phyloP scores from a whole-genome alignment of 2,329 filamentous ascomycete species.

The Alternaria conjuncta region DNA sequence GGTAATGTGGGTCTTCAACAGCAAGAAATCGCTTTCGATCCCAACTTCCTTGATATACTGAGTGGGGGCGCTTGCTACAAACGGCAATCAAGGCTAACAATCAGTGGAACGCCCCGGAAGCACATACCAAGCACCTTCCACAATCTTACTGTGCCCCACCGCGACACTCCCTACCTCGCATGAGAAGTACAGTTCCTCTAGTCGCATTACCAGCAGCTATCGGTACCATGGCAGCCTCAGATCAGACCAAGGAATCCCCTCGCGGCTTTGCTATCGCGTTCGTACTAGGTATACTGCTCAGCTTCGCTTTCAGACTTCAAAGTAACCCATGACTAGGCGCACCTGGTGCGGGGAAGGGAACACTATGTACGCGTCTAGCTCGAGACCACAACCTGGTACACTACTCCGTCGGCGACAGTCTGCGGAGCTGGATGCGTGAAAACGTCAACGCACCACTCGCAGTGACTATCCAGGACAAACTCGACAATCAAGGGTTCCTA shows the following conservation, averaged over 20 bases:
- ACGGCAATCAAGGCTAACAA: background rate
- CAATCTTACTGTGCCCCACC: background rate
- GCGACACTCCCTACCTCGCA: background rate
- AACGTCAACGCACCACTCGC: background rate
- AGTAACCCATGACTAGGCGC: background rate
- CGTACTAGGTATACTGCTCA: background rate
- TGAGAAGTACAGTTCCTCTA: background rate
- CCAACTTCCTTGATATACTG: background rate
- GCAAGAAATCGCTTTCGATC: background rate
- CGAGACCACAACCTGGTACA: background rate
- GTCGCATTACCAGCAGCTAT: background rate
- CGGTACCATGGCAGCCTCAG: background rate
- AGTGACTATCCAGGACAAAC: constrained; percentile 4
- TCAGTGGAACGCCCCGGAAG: background rate
- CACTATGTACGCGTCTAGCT: background rate
- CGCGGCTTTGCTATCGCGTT: background rate
- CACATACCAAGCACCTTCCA: background rate
- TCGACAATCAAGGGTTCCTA: constrained; percentile 1
- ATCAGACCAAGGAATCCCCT: background rate
- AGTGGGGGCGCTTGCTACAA: background rate
- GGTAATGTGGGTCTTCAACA: background rate
- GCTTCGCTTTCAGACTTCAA: background rate
- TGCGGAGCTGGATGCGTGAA: constrained; percentile 3
- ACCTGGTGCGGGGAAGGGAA: constrained; percentile 1
- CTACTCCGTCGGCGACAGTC: background rate